phyloP scores from a whole-genome alignment of 2,329 filamentous ascomycete genomes.

The Hymenoscyphus infarciens region DNA sequence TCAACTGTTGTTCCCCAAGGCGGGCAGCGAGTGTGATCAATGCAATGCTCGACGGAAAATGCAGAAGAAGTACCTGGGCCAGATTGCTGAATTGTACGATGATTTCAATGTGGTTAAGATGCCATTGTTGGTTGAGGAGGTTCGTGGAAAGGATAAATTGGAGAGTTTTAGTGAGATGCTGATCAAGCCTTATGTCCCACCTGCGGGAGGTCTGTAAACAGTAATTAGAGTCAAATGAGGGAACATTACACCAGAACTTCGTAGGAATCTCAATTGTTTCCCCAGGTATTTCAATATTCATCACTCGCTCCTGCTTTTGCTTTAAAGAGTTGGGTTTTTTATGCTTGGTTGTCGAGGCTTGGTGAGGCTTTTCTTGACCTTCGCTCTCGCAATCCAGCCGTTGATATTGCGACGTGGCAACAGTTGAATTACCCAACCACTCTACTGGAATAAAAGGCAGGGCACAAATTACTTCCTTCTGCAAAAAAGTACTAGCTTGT shows the following conservation, averaged over 20 bases:
- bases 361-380: too few relatives aligned
- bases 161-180: constrained; percentile 89
- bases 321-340: background rate
- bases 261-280: background rate
- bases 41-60: constrained; percentile 93
- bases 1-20: constrained; percentile 89
- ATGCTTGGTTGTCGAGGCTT: background rate
- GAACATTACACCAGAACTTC: background rate
- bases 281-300: background rate
- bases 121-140: constrained; percentile 92
- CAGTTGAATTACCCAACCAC: background rate
- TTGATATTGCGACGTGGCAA: background rate
- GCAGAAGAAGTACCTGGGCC: constrained; percentile 99
- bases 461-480: background rate
- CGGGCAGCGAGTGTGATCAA: constrained; percentile 84
- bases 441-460: background rate
- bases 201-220: constrained; percentile 39
- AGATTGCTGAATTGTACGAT: constrained; percentile 97
- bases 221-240: background rate
- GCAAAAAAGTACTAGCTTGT: background rate
- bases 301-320: background rate
- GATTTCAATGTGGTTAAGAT: constrained; percentile 99
- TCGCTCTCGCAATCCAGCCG: too few relatives aligned
- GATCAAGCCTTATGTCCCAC: constrained; percentile 70
- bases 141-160: constrained; percentile 88